A percentile compares a stretch with the other conserved stretches of the same genome.
Conservation (phyloP, 2,329 filamentous ascomycete genomes). For the Colletotrichum sidae region DNA sequence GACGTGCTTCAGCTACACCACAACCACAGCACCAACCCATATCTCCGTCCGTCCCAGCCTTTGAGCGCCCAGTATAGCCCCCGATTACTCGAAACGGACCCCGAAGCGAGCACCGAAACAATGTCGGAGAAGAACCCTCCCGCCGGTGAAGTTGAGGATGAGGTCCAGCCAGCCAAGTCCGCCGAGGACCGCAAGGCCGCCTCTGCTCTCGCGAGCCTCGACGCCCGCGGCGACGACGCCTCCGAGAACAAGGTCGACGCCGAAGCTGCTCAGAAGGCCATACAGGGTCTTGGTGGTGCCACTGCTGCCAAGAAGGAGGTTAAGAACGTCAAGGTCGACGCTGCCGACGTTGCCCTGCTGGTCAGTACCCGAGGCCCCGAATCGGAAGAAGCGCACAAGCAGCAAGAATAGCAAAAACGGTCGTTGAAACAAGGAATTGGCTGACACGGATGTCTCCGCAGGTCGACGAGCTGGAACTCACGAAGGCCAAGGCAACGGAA, state of each 20-base stretch:
- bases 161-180: slow-evolving; percentile 67
- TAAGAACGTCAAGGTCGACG: slow-evolving; percentile 79
- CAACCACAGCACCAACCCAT: neutral
- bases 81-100: neutral
- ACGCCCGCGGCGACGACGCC: slow-evolving; percentile 62
- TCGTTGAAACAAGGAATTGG: neutral
- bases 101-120: slow-evolving; percentile 27
- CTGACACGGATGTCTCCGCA: slow-evolving; percentile 42
- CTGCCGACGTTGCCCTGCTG: slow-evolving; percentile 76
- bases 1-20: neutral
- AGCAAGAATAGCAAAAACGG: neutral
- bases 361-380: slow-evolving; percentile 55
- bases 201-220: slow-evolving; percentile 78
- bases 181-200: slow-evolving; percentile 84
- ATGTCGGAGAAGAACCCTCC: slow-evolving; percentile 74
- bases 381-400: neutral
- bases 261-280: slow-evolving; percentile 78
- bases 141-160: slow-evolving; percentile 69
- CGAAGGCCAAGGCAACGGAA: slow-evolving; percentile 79
- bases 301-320: slow-evolving; percentile 52
- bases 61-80: too few species aligned
- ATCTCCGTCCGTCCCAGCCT: neutral
- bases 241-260: slow-evolving; percentile 67
- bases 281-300: slow-evolving; percentile 69
- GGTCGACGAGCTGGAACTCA: slow-evolving; percentile 78